These are phyloP conservation scores for Echinochloa phyllopogon DNA, from an alignment of 176 grass and related monocot species.

Conservation along the genomic window DNA sequence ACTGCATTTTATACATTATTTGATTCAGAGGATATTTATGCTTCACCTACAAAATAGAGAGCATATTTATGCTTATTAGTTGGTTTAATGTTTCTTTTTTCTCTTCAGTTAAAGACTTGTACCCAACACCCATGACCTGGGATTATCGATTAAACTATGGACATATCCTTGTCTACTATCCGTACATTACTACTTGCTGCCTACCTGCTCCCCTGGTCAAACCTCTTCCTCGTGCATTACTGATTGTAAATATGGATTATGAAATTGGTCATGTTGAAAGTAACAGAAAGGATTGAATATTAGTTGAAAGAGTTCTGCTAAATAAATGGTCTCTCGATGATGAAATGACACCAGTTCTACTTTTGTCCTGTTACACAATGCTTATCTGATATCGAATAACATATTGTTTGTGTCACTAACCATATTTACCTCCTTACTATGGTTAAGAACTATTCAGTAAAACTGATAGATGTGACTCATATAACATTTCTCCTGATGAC, in stretches of 20 bases:
- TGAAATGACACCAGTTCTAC: neutral
- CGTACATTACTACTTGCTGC: conserved; percentile 36
- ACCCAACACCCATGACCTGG: neutral
- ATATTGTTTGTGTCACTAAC: neutral
- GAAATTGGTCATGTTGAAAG: conserved; percentile 25
- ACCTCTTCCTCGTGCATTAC: neutral
- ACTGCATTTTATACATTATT: neutral
- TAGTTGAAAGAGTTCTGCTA: conserved; percentile 20
- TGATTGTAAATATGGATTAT: conserved; percentile 2
- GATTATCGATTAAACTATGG: conserved; percentile 31
- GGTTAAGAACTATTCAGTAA: neutral
- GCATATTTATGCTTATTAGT: conserved; percentile 27
- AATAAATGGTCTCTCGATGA: neutral
- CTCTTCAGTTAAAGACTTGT: conserved; percentile 28
- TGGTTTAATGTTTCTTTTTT: conserved; percentile 30
- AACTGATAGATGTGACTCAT: conserved; percentile 38
- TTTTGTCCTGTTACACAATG: conserved; percentile 19
- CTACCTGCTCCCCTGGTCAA: conserved; percentile 29
- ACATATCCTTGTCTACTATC: conserved; percentile 2
- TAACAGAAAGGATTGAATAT: conserved; percentile 27
- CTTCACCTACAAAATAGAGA: neutral
- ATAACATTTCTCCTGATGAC: conserved; percentile 51
- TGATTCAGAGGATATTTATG: conserved; percentile 25
- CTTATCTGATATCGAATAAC: conserved; percentile 32
- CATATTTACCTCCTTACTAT: neutral